Conservation (phyloP, 2,329 filamentous ascomycete genomes). For the Colletotrichum zoysiae region DNA sequence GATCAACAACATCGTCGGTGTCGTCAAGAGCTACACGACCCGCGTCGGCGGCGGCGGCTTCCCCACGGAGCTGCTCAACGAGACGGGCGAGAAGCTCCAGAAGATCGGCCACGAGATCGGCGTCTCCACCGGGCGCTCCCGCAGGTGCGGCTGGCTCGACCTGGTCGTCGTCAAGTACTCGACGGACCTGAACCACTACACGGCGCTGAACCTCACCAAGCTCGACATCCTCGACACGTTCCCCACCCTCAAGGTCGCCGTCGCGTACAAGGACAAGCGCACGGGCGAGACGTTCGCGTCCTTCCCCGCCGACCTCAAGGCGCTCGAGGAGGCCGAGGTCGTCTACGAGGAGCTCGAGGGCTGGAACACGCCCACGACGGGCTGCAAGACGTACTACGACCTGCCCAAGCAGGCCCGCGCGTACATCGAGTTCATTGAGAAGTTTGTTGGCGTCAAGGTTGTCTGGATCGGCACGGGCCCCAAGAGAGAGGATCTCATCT, state of each 20-base stretch:
- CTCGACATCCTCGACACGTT: slow-evolving; percentile 82
- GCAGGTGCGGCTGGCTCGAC: slow-evolving; percentile 66
- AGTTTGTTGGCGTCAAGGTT: slow-evolving; percentile 70
- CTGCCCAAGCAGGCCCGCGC: slow-evolving; percentile 73
- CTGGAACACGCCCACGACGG: slow-evolving; percentile 75
- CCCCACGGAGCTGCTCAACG: slow-evolving; percentile 69
- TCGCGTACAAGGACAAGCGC: slow-evolving; percentile 70
- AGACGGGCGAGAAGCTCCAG: slow-evolving; percentile 61
- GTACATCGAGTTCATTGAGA: slow-evolving; percentile 77
- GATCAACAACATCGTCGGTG: slow-evolving; percentile 71
- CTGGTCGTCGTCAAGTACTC: slow-evolving; percentile 77
- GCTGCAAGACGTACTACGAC: slow-evolving; percentile 70
- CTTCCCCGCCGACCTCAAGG: slow-evolving; percentile 73
- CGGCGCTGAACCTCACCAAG: slow-evolving; percentile 70
- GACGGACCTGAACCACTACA: slow-evolving; percentile 74
- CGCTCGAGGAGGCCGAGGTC: slow-evolving; percentile 71
- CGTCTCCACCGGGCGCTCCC: slow-evolving; percentile 68
- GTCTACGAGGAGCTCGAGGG: slow-evolving; percentile 77
- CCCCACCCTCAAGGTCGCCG: slow-evolving; percentile 78
- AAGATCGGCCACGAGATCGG: slow-evolving; percentile 55
- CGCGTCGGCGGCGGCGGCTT: slow-evolving; percentile 74
- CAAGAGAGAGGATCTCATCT: slow-evolving; percentile 73
- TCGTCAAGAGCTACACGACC: slow-evolving; percentile 78
- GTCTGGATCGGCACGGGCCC: slow-evolving; percentile 72
- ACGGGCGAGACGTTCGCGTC: slow-evolving; percentile 64